Evolutionary conservation across 1,284 basidiomycete genomes (phyloP), one percentile per base, ranked within the genome.

Genomic region (Grifola frondosa): DNA sequence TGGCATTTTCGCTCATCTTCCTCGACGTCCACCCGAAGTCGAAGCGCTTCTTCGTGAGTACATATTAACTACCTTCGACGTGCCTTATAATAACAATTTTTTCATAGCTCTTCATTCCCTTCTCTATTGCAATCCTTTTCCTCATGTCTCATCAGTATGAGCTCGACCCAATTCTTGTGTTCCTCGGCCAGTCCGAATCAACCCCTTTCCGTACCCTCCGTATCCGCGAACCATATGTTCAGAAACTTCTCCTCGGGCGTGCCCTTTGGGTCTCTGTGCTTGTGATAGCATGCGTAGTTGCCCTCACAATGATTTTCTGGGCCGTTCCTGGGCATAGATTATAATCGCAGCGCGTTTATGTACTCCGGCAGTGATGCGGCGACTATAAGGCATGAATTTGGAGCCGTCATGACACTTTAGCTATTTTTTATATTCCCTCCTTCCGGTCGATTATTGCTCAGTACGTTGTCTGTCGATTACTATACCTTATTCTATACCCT

Each of bases 61-160:
- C n/a, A 7, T 34, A 26, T 22, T 22, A 37, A 21, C 26, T 19
- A 29, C 13, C 10, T 16, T 39, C 37, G 37, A 10, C 7, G 12
- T 24, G 13, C 21, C 22, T 36, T 1, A 33, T 40, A 15, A 53
- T 63, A 33, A 59, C 30, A 21, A 38, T 34, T 42, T 29, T 40
- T 43, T 24, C 54, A 6, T 59, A 95, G 93, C 81, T 96, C 54
- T 95, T 98, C 69, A 77, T 99, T 24, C 96, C 96, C 0, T 98
- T 97, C 66, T 75, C 87, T n/a, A 66, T 98, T 54, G 91, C 95
- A 38, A 74, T 91, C 57, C 82, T 96, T 53, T 87, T 91, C 69
- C 80, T 99, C 49, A 77, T 97, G 44, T 91, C 93, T 17, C 91
- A 97, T 61, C 91, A 95, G 67, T 99, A 99, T 69, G 92, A 96